Evolutionary conservation across 202 grass and related monocot genomes (phyloP), one percentile per base, ranked within the genome.

Genomic region (Schoenoplectus triqueter): DNA sequence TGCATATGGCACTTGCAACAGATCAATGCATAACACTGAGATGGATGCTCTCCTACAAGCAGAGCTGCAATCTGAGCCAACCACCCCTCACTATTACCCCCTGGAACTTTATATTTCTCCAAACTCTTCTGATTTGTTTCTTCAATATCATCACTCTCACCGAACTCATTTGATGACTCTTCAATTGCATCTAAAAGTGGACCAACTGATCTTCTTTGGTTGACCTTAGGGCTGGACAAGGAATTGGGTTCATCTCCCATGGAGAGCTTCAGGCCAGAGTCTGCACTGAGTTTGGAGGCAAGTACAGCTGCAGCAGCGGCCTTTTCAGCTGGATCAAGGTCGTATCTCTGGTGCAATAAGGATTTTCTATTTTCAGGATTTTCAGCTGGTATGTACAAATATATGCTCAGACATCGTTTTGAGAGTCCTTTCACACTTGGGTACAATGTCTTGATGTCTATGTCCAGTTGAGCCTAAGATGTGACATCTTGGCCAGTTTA

Each of bases 11-110:
- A 99, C 56, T 90, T 89, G 70, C 84, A 84, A 88, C 96, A 99
- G 81, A 99, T 94, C 11, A 99, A 87, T 0, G 96, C 96, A 54
- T 94, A 99, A 74, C 96, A 94, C 49, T 96, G 93, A 42, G 97
- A 96, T 66, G 97, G 97, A 91, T 99, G 93, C 85, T 99, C 97
- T 15, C 97, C 97, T 55, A 99, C 97, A 83, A 99, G 92, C 31
- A 99, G 56, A 40, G 93, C 97, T 73, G 97, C 97, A 39, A 91
- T 62, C 3, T 92, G 90, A 90, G 93, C 90, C 40, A 99, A 87
- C 97, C 97, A 99, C 2, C 97, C 93, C 31, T 91, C 91, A 68
- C 87, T 87, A 19, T 86, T 82, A 71, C 83, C 87, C 15, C 84
- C 83, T 55, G 90, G 87, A 69, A 90, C 82, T 85, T 82, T 90